These are phyloP conservation scores for Colletotrichum sp. DNA, from an alignment of 2,329 filamentous ascomycete species.

Conservation along the genomic window DNA sequence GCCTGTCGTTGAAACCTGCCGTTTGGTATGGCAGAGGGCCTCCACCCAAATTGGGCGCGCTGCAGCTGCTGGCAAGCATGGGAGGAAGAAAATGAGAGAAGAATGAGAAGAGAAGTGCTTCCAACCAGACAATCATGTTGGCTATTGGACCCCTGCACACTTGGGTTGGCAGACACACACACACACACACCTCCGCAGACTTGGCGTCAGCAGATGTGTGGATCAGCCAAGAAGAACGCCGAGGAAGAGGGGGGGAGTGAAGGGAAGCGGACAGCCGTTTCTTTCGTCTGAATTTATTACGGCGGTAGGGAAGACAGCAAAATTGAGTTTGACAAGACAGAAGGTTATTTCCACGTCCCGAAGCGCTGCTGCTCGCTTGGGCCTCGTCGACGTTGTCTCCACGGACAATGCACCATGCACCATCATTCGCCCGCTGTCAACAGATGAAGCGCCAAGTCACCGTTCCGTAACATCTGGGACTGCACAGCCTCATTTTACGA, in stretches of 20 bases:
- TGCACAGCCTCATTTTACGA: not conserved
- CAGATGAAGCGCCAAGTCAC: constrained; percentile 1
- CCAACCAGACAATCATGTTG: not conserved
- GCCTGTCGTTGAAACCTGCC: constrained; percentile 14
- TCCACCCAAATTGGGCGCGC: not conserved
- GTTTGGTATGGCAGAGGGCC: not conserved
- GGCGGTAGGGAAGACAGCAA: not conserved
- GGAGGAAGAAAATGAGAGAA: not conserved
- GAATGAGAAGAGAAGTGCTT: not conserved
- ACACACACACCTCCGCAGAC: not conserved
- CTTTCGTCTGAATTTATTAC: not conserved
- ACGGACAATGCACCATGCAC: not conserved
- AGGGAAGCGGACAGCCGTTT: not conserved
- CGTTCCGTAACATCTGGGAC: not conserved
- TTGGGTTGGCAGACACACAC: constrained; percentile 3
- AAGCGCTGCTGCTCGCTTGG: not conserved
- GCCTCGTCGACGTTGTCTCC: not conserved
- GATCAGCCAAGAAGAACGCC: constrained; percentile 15
- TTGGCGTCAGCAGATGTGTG: constrained; percentile 21
- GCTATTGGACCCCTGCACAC: not conserved
- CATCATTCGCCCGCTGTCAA: not conserved
- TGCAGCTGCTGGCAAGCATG: not conserved
- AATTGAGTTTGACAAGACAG: not conserved
- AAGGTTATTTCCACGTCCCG: not conserved
- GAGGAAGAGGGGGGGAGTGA: not conserved